A percentile compares a stretch with the other conserved stretches of the same genome.
Conservation (phyloP, 1,139 yeast genomes). For the Geotrichum siamense region DNA sequence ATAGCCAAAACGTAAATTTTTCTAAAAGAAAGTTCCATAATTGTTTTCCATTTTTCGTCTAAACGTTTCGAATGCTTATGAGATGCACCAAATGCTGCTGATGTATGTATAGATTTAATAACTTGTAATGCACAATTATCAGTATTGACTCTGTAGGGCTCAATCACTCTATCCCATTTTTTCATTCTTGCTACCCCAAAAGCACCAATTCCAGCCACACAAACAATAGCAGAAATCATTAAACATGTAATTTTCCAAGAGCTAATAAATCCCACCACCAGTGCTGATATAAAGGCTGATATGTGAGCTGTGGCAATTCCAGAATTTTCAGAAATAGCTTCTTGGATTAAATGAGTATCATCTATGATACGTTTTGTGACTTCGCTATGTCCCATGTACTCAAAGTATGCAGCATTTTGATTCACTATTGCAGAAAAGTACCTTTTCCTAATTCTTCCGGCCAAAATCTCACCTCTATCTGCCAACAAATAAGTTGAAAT, state of each 20-base stretch:
- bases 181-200: conserved; percentile 29
- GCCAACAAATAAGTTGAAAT: conserved; percentile 35
- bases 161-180: conserved; percentile 7
- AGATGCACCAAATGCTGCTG: conserved; percentile 41
- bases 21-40: conserved; percentile 29
- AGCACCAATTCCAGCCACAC: conserved; percentile 29
- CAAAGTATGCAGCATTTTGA: conserved; percentile 42
- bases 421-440: conserved; percentile 37
- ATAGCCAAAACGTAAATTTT: conserved; percentile 32
- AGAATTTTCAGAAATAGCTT: conserved; percentile 41
- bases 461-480: conserved; percentile 38
- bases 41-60: conserved; percentile 29
- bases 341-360: conserved; percentile 40
- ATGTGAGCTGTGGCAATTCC: conserved; percentile 37
- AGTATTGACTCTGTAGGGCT: conserved; percentile 22
- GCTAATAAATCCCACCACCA: conserved; percentile 37
- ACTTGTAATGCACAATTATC: conserved; percentile 20
- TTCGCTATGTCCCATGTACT: conserved; percentile 41
- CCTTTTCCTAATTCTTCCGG: conserved; percentile 39
- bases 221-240: conserved; percentile 33
- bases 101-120: conserved; percentile 37
- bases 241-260: conserved; percentile 39
- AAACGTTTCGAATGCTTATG: conserved; percentile 33
- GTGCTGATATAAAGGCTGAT: conserved; percentile 37
- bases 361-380: conserved; percentile 40